Evolutionary conservation across 2,329 filamentous ascomycete genomes (phyloP), one percentile per base, ranked within the genome.

Genomic region (Nemania sp.): DNA sequence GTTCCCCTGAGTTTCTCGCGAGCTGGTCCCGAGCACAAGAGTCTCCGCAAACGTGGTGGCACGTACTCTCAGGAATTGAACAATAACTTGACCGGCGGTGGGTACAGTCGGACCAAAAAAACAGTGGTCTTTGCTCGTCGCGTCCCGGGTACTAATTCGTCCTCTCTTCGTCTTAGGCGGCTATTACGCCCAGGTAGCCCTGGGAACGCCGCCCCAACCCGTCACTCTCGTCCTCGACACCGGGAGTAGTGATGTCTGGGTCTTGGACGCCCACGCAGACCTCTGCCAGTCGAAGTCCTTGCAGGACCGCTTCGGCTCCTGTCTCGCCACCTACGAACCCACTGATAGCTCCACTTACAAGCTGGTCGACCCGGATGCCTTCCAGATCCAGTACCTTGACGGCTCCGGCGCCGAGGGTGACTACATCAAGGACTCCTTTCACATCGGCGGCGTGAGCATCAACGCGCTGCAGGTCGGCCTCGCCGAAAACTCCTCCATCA

Each of bases 241-340:
- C 2, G 86, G 86, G 29, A 87, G 83, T 71, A 86, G 82, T 65
- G 86, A 88, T 69, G 81, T 85, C 3, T 88, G 86, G 85, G 76
- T 87, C 43, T 75, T 83, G 63, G 66, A 73, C 59, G 55, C 68
- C 63, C 49, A 68, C 25, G 75, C 76, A 15, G 70, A 76, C 66
- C 74, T 81, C 29, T 82, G 80, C 68, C 72, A 67, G 13, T 78
- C 74, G 47, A 15, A 11, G 1, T 18, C 34, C 3, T 60, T 78
- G 47, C 79, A 82, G 65, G 21, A 39, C 2, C 25, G 65, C 3
- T 75, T 76, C 58, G 75, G 75, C 11, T 67, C 67, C 12, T 79
- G 77, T 62, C 63, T 74, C 58, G 72, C 74, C 29, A 77, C 78
- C 7, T 86, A 79, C 71, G 71, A 85, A 65, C 72, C 77, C 10